Evolutionary conservation across 768 basidiomycete genomes (phyloP).

Genomic region (Lentinula aciculospora): DNA sequence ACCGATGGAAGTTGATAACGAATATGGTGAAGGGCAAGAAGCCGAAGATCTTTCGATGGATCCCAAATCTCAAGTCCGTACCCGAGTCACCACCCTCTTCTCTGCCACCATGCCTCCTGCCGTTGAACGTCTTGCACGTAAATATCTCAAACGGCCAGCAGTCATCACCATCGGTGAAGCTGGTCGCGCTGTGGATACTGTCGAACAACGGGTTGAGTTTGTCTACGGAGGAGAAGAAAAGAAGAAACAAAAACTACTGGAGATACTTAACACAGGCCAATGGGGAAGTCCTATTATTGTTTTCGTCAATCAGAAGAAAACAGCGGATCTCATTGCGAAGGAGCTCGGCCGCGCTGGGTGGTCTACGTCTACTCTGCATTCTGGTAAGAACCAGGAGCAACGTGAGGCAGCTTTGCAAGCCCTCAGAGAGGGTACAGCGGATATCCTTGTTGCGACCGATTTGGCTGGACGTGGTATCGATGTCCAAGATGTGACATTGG

Average conservation of each 20-base stretch:
- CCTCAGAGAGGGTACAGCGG: constrained; percentile 78
- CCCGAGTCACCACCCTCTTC: constrained; percentile 92
- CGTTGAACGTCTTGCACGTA: constrained; percentile 90
- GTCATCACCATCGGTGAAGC: constrained; percentile 98
- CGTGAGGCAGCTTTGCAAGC: constrained; percentile 89
- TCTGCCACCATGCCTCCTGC: constrained; percentile 99
- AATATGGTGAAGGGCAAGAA: constrained; percentile 45
- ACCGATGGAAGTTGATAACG: constrained; percentile 66
- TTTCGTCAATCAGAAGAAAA: constrained; percentile 99
- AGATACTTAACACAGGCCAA: constrained; percentile 85
- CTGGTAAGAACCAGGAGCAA: constrained; percentile 97
- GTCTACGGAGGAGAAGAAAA: constrained; percentile 92
- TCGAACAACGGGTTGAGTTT: constrained; percentile 95
- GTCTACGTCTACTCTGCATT: constrained; percentile 88
- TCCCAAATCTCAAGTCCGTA: constrained; percentile 51
- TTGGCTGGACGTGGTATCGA: constrained; percentile 98
- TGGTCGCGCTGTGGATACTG: constrained; percentile 95
- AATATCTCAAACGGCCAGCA: constrained; percentile 90
- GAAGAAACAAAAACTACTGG: constrained; percentile 83
- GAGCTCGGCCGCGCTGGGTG: constrained; percentile 91
- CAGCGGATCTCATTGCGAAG: constrained; percentile 96
- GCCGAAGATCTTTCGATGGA: constrained; percentile 22
- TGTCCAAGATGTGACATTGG: constrained; percentile 92
- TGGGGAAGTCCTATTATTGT: constrained; percentile 92
- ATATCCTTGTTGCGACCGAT: constrained; percentile 94